Base-by-base conservation (phyloP, 2,329 filamentous ascomycete genomes). In the Ophiocordyceps australis region DNA sequence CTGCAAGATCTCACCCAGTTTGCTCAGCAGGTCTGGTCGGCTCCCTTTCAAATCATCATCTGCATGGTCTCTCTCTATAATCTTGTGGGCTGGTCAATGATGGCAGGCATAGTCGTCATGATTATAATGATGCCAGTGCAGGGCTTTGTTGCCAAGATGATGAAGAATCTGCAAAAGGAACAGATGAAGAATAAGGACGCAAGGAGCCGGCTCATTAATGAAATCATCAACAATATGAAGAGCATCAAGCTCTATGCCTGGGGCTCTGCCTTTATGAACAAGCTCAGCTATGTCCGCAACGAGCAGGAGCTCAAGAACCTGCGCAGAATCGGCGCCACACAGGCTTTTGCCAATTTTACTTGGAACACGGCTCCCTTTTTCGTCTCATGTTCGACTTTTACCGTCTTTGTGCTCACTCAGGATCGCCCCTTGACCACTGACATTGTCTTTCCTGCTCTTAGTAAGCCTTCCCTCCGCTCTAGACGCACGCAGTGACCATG, bases 101-200 rank as follows among this genome's bases (percentile, higher is more conserved):
- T 98, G 49, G 83, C 89, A 18, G 89, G 89, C 41, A 76, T 98
- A 26, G 86, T 65, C 27, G 81, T 85, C 30, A 98, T 98, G 91
- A 65, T 98, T 32, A 53, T 94, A 39, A 95, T 95, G 86, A 86
- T 98, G 48, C 89, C 89, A 0, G 60, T 95, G 38, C 95, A 98
- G 46, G 86, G 85, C 25, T 60, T 89, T 33, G 89, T 95, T 44
- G 86, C 89, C 14, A 70, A 76, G 30, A 64, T 92, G 39, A 94
- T 94, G 79, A 94, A 93, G 57, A 82, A 66, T 22, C 57, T 98
- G 39, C 91, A 98, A 47, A 91, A 95, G 52, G 63, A 74, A 35
- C 89, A 98, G 56, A 98, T 98, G 89, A 92, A 91, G 60, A 95
- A 95, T 58, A 98, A 98, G 56, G 89, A 98, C 42, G 68, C 83